A percentile compares a stretch with the other conserved stretches of the same genome.
phyloP scores from a whole-genome alignment of 208 protist genomes.

The Wallacemonas sp. region DNA sequence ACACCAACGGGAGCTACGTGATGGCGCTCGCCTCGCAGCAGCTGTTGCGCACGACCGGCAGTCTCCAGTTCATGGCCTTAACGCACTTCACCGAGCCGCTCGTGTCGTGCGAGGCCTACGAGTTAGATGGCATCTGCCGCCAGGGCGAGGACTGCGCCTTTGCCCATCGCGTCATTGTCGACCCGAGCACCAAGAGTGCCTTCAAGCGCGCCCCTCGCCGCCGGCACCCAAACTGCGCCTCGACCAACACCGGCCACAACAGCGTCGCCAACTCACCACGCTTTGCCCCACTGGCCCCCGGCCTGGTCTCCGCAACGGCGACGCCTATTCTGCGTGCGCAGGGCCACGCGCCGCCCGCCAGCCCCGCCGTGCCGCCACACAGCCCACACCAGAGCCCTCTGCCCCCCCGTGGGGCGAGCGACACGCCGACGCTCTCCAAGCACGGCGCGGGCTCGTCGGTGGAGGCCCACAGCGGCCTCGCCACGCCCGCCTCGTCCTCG shows the following conservation, averaged over 20 bases:
- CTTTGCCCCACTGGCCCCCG: background rate
- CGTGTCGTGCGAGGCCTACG: constrained; percentile 41
- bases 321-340: background rate
- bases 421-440: background rate
- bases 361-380: background rate
- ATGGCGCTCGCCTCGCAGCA: background rate
- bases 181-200: constrained; percentile 27
- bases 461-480: background rate
- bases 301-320: background rate
- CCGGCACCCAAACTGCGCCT: constrained; percentile 1
- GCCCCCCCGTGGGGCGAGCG: background rate
- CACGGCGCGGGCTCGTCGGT: background rate
- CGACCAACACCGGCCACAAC: constrained; percentile 6
- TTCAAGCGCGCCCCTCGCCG: constrained; percentile 44
- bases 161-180: constrained; percentile 39
- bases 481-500: constrained; percentile 10
- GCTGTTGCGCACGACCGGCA: constrained; percentile 8
- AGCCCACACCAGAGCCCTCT: background rate
- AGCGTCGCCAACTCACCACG: constrained; percentile 5
- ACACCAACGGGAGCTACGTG: background rate
- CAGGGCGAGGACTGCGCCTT: constrained; percentile 39
- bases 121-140: constrained; percentile 37
- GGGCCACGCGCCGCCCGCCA: background rate
- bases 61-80: background rate
- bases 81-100: constrained; percentile 10